Evolutionary conservation across 1,284 basidiomycete genomes (phyloP).

Genomic region (Mycosarcoma maydis): DNA sequence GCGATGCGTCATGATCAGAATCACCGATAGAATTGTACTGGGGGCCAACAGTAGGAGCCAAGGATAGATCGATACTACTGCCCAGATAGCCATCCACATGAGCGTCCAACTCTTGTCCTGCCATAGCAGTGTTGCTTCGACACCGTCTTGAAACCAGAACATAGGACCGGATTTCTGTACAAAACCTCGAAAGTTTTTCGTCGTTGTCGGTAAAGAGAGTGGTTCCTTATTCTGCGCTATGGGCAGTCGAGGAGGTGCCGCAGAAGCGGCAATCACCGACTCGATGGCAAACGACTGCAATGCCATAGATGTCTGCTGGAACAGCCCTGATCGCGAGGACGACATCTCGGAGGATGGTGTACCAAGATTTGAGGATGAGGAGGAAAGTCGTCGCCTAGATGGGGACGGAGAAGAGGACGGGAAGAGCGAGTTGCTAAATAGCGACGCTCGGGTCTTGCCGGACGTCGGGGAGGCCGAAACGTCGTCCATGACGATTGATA

Average conservation of each 20-base stretch:
- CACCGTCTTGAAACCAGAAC: conserved; percentile 65
- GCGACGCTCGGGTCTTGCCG: conserved; percentile 23
- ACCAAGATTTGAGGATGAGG: conserved; percentile 19
- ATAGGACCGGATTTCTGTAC: conserved; percentile 64
- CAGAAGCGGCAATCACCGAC: conserved; percentile 52
- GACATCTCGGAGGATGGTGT: conserved; percentile 23
- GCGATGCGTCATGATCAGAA: conserved; percentile 57
- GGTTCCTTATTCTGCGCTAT: conserved; percentile 61
- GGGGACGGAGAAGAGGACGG: conserved; percentile 14
- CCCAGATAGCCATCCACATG: conserved; percentile 66
- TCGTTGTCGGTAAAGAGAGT: conserved; percentile 61
- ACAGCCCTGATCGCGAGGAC: conserved; percentile 7
- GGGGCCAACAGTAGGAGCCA: conserved; percentile 57
- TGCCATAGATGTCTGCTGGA: conserved; percentile 51
- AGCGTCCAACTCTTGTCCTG: conserved; percentile 64
- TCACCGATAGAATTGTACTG: conserved; percentile 57
- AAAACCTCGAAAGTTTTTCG: conserved; percentile 65
- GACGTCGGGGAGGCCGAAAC: conserved; percentile 29
- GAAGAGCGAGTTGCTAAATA: conserved; percentile 35
- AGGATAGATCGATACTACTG: conserved; percentile 59
- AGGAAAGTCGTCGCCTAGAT: conserved; percentile 16
- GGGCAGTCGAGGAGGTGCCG: conserved; percentile 57
- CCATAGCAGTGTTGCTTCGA: conserved; percentile 64
- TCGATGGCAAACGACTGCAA: conserved; percentile 55
- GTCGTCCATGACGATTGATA: conserved; percentile 25